Conservation (phyloP, 2,329 filamentous ascomycete genomes). For the Aciculosporium take region DNA sequence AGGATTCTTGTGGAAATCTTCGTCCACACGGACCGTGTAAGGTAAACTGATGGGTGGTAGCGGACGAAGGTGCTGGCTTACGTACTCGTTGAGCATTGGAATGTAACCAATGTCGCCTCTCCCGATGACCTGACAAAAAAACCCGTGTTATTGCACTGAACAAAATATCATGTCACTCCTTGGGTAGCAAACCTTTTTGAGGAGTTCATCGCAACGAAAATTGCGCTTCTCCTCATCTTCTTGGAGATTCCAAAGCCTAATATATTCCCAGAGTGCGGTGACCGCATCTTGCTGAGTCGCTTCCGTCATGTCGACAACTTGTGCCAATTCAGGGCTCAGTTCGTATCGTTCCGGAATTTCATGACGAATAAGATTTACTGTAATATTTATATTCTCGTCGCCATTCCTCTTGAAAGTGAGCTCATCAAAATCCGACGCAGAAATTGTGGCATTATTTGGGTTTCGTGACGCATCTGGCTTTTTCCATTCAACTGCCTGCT, state of each 20-base stretch:
- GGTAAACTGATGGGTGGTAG: slow-evolving; percentile 69
- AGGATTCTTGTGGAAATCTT: slow-evolving; percentile 61
- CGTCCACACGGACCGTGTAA: slow-evolving; percentile 89
- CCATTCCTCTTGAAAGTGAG: slow-evolving; percentile 82
- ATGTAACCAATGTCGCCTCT: slow-evolving; percentile 69
- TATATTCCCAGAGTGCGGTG: slow-evolving; percentile 91
- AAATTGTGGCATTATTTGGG: slow-evolving; percentile 23
- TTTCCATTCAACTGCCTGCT: slow-evolving; percentile 67
- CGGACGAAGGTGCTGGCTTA: slow-evolving; percentile 62
- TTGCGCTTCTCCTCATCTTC: slow-evolving; percentile 91
- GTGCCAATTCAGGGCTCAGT: slow-evolving; percentile 63
- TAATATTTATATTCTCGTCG: slow-evolving; percentile 86
- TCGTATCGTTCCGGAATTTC: slow-evolving; percentile 76
- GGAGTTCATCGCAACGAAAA: slow-evolving; percentile 74
- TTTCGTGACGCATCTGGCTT: slow-evolving; percentile 52
- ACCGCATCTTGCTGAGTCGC: slow-evolving; percentile 79
- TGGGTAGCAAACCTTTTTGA: slow-evolving; percentile 50
- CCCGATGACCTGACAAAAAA: slow-evolving; percentile 47
- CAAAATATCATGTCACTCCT: too few species aligned
- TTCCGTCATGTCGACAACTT: slow-evolving; percentile 74
- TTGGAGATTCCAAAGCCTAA: slow-evolving; percentile 69
- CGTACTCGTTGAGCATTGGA: slow-evolving; percentile 68
- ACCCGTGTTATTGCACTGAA: slow-evolving; percentile 2
- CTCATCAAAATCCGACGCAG: slow-evolving; percentile 72
- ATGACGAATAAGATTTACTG: slow-evolving; percentile 71